Conservation (phyloP, 306 rosid genomes). For the Biancaea sappan region DNA sequence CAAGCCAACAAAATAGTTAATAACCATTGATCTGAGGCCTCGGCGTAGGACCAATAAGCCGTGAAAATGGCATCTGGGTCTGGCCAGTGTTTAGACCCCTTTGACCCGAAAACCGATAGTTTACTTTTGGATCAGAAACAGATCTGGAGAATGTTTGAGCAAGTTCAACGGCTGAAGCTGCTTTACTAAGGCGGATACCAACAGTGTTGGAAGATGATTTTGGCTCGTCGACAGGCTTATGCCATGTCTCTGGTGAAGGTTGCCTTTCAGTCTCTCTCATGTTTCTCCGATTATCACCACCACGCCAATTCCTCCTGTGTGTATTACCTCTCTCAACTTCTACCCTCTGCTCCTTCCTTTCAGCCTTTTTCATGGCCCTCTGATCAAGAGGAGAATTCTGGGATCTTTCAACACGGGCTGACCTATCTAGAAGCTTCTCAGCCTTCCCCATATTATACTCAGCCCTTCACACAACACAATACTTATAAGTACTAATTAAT, state of each 20-base stretch:
- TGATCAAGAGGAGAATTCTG: slow-evolving; percentile 61
- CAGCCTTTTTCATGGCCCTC: slow-evolving; percentile 62
- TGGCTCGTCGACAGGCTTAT: slow-evolving; percentile 78
- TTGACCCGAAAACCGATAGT: slow-evolving; percentile 57
- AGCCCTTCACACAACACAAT: slow-evolving; percentile 50
- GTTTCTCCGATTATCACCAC: slow-evolving; percentile 61
- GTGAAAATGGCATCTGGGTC: slow-evolving; percentile 78
- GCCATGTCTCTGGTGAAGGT: slow-evolving; percentile 96
- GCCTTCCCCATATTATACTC: slow-evolving; percentile 57
- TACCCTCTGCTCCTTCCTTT: slow-evolving; percentile 64
- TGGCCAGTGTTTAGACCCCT: slow-evolving; percentile 58
- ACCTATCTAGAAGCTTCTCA: slow-evolving; percentile 56
- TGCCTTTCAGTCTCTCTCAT: slow-evolving; percentile 62
- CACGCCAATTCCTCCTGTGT: slow-evolving; percentile 80
- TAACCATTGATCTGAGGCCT: slow-evolving; percentile 96
- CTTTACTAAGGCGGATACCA: slow-evolving; percentile 64
- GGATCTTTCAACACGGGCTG: slow-evolving; percentile 49
- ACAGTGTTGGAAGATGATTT: slow-evolving; percentile 47
- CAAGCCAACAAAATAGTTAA: slow-evolving; percentile 33
- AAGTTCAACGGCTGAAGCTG: slow-evolving; percentile 91
- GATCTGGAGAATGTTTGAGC: slow-evolving; percentile 94
- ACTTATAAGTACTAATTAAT: slow-evolving; percentile 15
- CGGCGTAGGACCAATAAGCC: slow-evolving; percentile 77
- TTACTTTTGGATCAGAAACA: slow-evolving; percentile 65
- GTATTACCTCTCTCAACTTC: slow-evolving; percentile 62